These are phyloP conservation scores for Cymbopogon citratus DNA, from an alignment of 176 grass and related monocot species.

Conservation along the genomic window DNA sequence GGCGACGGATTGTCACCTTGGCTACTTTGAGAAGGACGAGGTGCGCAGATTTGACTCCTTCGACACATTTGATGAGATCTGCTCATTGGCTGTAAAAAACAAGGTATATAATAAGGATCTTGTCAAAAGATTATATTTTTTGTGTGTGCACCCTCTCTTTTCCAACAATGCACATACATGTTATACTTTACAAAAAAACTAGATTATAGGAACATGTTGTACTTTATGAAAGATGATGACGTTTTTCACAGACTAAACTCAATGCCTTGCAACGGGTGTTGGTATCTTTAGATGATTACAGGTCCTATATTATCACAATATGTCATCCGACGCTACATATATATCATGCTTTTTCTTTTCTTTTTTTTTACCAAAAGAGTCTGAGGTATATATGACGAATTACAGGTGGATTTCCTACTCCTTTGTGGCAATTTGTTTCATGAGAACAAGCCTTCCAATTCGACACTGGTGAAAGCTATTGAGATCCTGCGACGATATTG, in stretches of 20 bases:
- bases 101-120: constrained; percentile 32
- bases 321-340: not conserved
- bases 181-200: too few relatives aligned
- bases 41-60: constrained; percentile 68
- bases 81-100: constrained; percentile 66
- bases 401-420: constrained; percentile 74
- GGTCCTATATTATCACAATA: not conserved
- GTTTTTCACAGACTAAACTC: not conserved
- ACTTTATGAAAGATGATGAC: not conserved
- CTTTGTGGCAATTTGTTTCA: constrained; percentile 85
- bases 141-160: not conserved
- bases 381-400: not conserved
- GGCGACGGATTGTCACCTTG: constrained; percentile 72
- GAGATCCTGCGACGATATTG: constrained; percentile 63
- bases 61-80: constrained; percentile 77
- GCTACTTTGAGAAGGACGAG: constrained; percentile 92
- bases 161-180: not conserved
- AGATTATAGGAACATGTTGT: too few relatives aligned
- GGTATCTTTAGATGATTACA: not conserved
- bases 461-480: constrained; percentile 63
- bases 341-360: not conserved
- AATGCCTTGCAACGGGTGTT: not conserved
- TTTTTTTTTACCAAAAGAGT: not conserved
- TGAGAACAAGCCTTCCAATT: constrained; percentile 78
- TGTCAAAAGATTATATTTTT: not conserved